These are phyloP conservation scores for Aspergillus fructus DNA, from an alignment of 2,329 filamentous ascomycete species.

Conservation along the genomic window DNA sequence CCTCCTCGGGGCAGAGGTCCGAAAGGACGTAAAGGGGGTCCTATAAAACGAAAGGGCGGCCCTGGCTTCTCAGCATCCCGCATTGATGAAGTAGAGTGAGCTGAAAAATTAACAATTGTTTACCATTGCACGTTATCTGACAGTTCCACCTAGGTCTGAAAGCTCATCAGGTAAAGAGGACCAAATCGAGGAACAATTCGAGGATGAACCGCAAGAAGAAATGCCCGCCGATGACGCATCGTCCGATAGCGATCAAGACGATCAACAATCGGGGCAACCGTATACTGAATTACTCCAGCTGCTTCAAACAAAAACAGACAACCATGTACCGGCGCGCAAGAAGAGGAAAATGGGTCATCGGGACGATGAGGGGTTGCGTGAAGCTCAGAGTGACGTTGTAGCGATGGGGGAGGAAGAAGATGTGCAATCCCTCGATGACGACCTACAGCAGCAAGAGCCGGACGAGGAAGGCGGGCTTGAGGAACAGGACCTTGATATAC, in stretches of 20 bases:
- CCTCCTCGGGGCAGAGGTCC: constrained; percentile 27
- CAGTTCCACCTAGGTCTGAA: constrained; percentile 24
- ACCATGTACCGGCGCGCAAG: constrained; percentile 49
- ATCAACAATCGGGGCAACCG: constrained; percentile 41
- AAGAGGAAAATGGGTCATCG: constrained; percentile 51
- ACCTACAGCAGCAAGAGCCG: constrained; percentile 50
- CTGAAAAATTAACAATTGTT: constrained; percentile 2
- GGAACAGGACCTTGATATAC: constrained; percentile 25
- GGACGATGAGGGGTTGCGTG: constrained; percentile 28
- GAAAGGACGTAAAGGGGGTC: constrained; percentile 32
- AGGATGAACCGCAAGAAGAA: constrained; percentile 46
- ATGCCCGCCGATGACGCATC: constrained; percentile 34
- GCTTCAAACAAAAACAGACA: constrained; percentile 45
- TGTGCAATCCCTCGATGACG: constrained; percentile 38
- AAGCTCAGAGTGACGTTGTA: constrained; percentile 23
- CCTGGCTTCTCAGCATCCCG: constrained; percentile 37
- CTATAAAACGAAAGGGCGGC: constrained; percentile 24
- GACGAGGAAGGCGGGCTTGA: constrained; percentile 44
- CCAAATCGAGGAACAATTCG: constrained; percentile 42
- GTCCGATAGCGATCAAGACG: constrained; percentile 46
- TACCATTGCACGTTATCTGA: constrained; percentile 9
- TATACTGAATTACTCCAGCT: constrained; percentile 60
- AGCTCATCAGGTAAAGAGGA: constrained; percentile 28
- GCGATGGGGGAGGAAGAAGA: constrained; percentile 26
- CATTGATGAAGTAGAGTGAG: constrained; percentile 40